Evolutionary conservation across 2,329 filamentous ascomycete species (phyloP).

Genomic region (Fusarium lyarnte): DNA sequence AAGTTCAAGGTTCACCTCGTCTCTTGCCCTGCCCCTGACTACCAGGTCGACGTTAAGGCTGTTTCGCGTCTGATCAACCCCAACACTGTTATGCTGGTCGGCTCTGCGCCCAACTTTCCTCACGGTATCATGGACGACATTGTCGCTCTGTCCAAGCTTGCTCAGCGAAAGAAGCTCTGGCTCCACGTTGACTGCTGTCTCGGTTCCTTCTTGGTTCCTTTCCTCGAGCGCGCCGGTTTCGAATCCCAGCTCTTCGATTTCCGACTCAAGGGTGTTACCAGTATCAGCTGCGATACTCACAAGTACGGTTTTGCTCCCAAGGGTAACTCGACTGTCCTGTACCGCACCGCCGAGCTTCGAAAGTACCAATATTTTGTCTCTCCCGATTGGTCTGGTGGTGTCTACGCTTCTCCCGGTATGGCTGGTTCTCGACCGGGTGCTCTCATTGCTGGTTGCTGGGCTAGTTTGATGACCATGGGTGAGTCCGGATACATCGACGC

Average conservation of each 20-base stretch:
- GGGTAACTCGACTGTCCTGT: constrained; percentile 92
- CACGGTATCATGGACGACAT: constrained; percentile 99
- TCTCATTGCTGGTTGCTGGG: constrained; percentile 96
- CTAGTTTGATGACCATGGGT: constrained; percentile 87
- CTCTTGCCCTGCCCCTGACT: constrained; percentile 81
- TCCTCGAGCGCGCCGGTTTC: constrained; percentile 93
- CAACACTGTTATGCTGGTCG: constrained; percentile 93
- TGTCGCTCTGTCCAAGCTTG: constrained; percentile 81
- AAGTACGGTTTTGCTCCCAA: constrained; percentile 99
- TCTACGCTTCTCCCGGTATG: constrained; percentile 92
- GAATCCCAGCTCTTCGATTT: constrained; percentile 92
- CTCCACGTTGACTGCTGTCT: constrained; percentile 98
- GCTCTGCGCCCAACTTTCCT: constrained; percentile 96
- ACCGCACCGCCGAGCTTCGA: constrained; percentile 81
- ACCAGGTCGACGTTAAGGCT: constrained; percentile 82
- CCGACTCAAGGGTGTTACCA: constrained; percentile 90
- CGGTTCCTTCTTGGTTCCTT: constrained; percentile 92
- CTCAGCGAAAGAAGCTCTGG: constrained; percentile 80
- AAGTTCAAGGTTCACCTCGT: constrained; percentile 95
- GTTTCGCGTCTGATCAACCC: constrained; percentile 89
- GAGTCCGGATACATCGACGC: constrained; percentile 88
- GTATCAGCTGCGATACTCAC: constrained; percentile 96
- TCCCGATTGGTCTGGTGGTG: constrained; percentile 93
- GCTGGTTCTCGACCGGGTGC: constrained; percentile 93
- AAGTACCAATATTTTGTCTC: constrained; percentile 97